Base-by-base conservation (phyloP, 2,329 filamentous ascomycete species). In the Alternaria longipes region DNA sequence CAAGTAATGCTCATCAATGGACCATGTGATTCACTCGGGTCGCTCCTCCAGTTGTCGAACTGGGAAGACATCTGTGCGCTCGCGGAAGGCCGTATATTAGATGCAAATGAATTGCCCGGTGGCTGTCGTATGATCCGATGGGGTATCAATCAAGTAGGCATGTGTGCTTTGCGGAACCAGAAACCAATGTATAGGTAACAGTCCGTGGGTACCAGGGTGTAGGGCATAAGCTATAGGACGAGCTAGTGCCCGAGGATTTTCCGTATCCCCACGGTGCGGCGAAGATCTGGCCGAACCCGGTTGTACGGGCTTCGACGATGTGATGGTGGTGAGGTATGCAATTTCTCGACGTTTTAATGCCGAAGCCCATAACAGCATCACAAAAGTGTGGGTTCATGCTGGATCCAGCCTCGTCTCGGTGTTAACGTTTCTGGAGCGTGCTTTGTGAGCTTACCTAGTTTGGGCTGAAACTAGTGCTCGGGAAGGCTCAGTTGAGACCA, bases 1-100 rank as follows among this genome's bases (percentile, higher is more conserved):
- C 30, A 24, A 3, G 50, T 34, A 8, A 55, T 24, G 26, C 42
- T 44, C 34, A 59, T 59, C 24, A 59, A 30, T 12, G 44, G 42
- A 8, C 42, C 51, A 47, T 55, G 56, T 11, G 56, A 42, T 38
- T 59, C 51, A 26, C 12, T 40, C 28, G 56, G 56, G 34, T 59
- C 36, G 11, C 56, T 59, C 4, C 30, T 30, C 50, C 51, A 59
- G 34, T 49, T 59, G 18, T 55, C 32, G 11, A 59, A 34, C 24
- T 59, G 51, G 24, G 32, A 20, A 12, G 56, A 54, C 56, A 59
- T 59, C 12, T 41, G 22, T 34, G 42, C 44, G 36, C 14, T 55
- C 20, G 26, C 18, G 34, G 42, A 30, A 12, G 51, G 5, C 20
- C 38, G 14, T 16, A 41, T 11, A 5, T 20, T n/a, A 24, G 18